These are phyloP conservation scores for Fallopia convolvulus DNA, from an alignment of 148 eudicot genomes.

Conservation along the genomic window DNA sequence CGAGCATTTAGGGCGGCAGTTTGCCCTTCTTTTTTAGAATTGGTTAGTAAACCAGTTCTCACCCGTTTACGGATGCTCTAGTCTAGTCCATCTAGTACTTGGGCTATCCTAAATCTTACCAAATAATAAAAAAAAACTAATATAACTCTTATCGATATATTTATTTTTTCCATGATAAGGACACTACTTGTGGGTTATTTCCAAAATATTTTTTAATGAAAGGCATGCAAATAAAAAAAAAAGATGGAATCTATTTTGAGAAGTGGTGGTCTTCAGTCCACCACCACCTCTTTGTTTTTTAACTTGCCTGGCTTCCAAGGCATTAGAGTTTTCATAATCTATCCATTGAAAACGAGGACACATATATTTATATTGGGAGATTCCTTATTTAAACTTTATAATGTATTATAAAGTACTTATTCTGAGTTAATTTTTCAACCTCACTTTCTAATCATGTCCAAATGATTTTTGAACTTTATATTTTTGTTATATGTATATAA, in stretches of 20 bases:
- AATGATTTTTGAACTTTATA: too few relatives aligned
- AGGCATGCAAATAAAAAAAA: background rate
- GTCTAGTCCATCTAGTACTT: too few relatives aligned
- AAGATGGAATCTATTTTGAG: constrained; percentile 3
- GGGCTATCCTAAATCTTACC: too few relatives aligned
- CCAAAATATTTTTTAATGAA: background rate
- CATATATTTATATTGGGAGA: background rate
- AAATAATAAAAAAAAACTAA: too few relatives aligned
- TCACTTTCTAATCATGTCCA: background rate
- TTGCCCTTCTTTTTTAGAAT: too few relatives aligned
- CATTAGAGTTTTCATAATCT: background rate
- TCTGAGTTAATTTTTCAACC: background rate
- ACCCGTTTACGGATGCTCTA: too few relatives aligned
- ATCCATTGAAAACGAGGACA: background rate
- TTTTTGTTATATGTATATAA: too few relatives aligned
- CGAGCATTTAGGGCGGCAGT: too few relatives aligned
- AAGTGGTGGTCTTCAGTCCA: background rate
- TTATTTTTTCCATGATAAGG: background rate
- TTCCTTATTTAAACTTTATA: background rate
- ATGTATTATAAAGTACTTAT: too few relatives aligned
- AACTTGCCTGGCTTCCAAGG: background rate
- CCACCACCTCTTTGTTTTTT: background rate
- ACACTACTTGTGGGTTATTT: background rate
- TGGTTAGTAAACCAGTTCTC: too few relatives aligned
- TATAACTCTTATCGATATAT: too few relatives aligned